phyloP scores from a whole-genome alignment of 129 eudicot genomes.

The Tagetes patula region DNA sequence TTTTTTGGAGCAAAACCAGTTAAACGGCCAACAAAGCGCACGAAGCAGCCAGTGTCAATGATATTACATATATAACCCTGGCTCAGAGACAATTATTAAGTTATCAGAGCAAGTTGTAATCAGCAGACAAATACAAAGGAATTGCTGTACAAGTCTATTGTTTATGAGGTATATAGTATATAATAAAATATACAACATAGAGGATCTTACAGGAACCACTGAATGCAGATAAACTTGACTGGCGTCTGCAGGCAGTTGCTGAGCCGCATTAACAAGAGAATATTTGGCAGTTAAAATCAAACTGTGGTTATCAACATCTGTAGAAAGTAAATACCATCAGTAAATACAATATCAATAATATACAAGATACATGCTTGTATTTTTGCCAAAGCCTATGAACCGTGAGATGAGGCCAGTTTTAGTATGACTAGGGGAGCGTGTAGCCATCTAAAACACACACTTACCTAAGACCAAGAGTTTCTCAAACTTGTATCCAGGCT shows the following conservation, averaged over 20 bases:
- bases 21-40: constrained; percentile 84
- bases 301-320: constrained; percentile 78
- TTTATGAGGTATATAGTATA: background rate
- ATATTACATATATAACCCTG: constrained; percentile 91
- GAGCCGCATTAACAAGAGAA: constrained; percentile 66
- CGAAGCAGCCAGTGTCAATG: constrained; percentile 88
- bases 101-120: constrained; percentile 5
- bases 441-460: constrained; percentile 11
- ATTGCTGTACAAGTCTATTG: constrained; percentile 7
- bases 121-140: constrained; percentile 10
- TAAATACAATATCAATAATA: constrained; percentile 1
- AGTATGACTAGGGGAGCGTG: background rate
- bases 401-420: background rate
- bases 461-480: constrained; percentile 81
- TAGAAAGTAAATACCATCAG: constrained; percentile 3
- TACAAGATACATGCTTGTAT: background rate
- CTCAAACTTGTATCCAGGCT: constrained; percentile 83
- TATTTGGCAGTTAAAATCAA: constrained; percentile 69
- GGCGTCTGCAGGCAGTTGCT: constrained; percentile 64
- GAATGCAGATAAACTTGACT: constrained; percentile 60
- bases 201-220: constrained; percentile 68
- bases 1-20: constrained; percentile 93
- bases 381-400: background rate
- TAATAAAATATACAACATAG: background rate
- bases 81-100: constrained; percentile 22